Evolutionary conservation across 2,329 filamentous ascomycete genomes (phyloP).

Genomic region (Colletotrichum tropicale): DNA sequence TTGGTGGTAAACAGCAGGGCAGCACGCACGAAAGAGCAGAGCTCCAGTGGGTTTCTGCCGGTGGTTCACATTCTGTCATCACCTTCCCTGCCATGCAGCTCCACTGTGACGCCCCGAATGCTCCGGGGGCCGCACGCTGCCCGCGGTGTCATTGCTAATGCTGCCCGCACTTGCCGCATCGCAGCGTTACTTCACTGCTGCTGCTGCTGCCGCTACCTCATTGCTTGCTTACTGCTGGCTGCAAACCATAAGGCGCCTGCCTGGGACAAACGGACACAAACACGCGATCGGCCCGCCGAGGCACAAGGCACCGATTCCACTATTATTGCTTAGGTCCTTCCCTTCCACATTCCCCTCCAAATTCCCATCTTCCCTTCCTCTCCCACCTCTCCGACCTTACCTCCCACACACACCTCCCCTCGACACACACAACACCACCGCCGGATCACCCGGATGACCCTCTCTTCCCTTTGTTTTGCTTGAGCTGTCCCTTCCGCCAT

Average conservation of each 20-base stretch:
- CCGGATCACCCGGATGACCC: conserved; percentile 36
- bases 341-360: background rate
- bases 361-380: background rate
- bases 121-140: background rate
- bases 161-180: background rate
- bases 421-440: background rate
- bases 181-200: background rate
- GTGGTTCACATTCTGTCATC: conserved; percentile 6
- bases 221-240: background rate
- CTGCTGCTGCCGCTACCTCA: background rate
- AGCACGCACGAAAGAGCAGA: background rate
- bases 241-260: background rate
- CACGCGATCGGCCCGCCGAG: conserved; percentile 8
- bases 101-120: background rate
- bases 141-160: background rate
- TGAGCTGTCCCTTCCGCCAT: conserved; percentile 30
- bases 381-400: background rate
- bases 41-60: background rate
- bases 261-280: background rate
- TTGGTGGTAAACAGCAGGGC: background rate
- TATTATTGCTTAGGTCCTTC: background rate
- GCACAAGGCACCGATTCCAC: background rate
- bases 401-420: background rate
- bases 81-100: conserved; percentile 3
- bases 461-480: conserved; percentile 12